phyloP scores from a whole-genome alignment of 163 green algal genomes.

The Volvox carteri region DNA sequence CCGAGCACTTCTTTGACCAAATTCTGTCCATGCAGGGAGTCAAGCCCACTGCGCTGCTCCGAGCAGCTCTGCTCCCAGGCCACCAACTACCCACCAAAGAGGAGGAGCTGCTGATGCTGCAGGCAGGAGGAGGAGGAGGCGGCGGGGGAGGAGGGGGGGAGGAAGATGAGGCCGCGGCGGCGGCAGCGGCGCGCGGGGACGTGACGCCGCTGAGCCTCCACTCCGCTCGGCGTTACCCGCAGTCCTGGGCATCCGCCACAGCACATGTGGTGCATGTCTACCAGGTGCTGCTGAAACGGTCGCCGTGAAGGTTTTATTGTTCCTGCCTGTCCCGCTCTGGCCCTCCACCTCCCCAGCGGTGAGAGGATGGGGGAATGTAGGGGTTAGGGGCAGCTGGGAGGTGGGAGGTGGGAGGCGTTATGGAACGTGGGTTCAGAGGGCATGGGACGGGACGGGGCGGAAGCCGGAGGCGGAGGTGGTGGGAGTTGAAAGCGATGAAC shows the following conservation, averaged over 20 bases:
- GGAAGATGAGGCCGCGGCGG: not conserved
- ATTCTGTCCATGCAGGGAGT: too few species aligned
- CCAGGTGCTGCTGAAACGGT: slow-evolving; percentile 10
- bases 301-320: too few species aligned
- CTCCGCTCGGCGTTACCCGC: slow-evolving; percentile 30
- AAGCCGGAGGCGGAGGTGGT: too few species aligned
- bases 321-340: too few species aligned
- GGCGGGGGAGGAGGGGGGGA: not conserved
- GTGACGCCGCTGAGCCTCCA: slow-evolving; percentile 23
- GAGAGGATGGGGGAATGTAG: too few species aligned
- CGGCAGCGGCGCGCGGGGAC: not conserved
- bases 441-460: too few species aligned
- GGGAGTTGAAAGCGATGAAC: too few species aligned
- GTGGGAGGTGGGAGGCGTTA: too few species aligned
- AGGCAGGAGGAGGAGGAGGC: not conserved
- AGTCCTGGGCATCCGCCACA: slow-evolving; percentile 34
- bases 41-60: slow-evolving; percentile 22
- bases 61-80: slow-evolving; percentile 30
- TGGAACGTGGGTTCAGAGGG: too few species aligned
- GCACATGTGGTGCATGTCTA: slow-evolving; percentile 47
- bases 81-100: slow-evolving; percentile 21
- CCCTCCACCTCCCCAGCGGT: too few species aligned
- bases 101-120: not conserved
- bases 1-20: too few species aligned
- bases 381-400: too few species aligned